Percentiles rank a stretch among this genome's conserved stretches.
phyloP scores from a whole-genome alignment of 352 stramenopile species.

The Pythium sukuiense region DNA sequence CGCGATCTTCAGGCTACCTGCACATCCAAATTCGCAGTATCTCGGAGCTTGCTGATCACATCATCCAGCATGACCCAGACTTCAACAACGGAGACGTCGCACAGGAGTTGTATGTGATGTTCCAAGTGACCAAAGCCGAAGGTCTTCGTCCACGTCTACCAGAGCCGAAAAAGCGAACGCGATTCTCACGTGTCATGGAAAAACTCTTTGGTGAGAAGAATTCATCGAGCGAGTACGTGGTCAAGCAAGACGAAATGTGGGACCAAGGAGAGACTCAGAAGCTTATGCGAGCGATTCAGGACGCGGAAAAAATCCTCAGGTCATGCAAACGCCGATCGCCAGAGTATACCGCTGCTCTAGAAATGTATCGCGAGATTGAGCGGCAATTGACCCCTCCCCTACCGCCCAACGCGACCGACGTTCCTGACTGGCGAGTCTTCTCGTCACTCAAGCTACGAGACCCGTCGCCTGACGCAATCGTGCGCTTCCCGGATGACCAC shows the following conservation, averaged over 20 bases:
- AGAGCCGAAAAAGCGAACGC: not conserved
- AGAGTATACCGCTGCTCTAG: conserved; percentile 27
- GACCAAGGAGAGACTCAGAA: conserved; percentile 34
- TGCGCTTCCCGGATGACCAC: conserved; percentile 44
- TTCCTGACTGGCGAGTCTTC: conserved; percentile 40
- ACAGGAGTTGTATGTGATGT: conserved; percentile 50
- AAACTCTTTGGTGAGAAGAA: conserved; percentile 34
- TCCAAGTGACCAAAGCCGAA: conserved; percentile 37
- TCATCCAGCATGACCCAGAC: conserved; percentile 28
- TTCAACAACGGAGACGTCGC: conserved; percentile 34
- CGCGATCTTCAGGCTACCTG: conserved; percentile 36
- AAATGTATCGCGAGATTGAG: conserved; percentile 28
- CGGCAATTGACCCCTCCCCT: conserved; percentile 21
- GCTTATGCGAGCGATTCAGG: conserved; percentile 33
- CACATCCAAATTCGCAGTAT: conserved; percentile 41
- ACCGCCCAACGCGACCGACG: not conserved
- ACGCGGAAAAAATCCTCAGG: conserved; percentile 32
- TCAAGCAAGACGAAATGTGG: conserved; percentile 42
- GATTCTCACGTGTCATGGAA: conserved; percentile 14
- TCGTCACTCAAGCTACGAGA: conserved; percentile 39
- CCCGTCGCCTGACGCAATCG: conserved; percentile 43
- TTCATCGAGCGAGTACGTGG: conserved; percentile 20
- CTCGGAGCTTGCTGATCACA: conserved; percentile 39
- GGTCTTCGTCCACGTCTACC: conserved; percentile 25
- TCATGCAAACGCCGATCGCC: conserved; percentile 13